These are phyloP conservation scores for Leccinum incarnatum DNA, from an alignment of 768 basidiomycete species.

Conservation along the genomic window DNA sequence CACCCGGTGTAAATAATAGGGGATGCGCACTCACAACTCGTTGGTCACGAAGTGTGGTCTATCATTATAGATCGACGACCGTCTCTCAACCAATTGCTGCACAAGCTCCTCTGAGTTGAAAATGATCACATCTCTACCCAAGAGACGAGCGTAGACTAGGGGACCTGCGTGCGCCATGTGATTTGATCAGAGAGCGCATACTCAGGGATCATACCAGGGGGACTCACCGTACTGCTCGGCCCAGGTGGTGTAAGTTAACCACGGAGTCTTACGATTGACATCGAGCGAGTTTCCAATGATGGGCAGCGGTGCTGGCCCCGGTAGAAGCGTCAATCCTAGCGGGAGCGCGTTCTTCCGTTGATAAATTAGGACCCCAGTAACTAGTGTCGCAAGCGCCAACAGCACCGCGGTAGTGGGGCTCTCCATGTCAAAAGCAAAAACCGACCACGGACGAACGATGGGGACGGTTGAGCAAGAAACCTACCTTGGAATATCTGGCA, in stretches of 20 bases:
- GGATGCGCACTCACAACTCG: constrained; percentile 7
- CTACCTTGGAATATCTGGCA: not conserved
- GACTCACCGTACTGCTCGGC: constrained; percentile 9
- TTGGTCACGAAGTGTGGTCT: constrained; percentile 7
- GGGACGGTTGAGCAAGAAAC: not conserved
- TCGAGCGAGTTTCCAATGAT: constrained; percentile 12
- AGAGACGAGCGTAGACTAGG: constrained; percentile 1
- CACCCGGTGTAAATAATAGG: not conserved
- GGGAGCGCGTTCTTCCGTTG: not conserved
- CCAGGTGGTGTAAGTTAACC: constrained; percentile 16
- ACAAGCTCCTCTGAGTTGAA: constrained; percentile 13
- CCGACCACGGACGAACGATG: not conserved
- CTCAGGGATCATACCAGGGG: not conserved
- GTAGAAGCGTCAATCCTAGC: constrained; percentile 3
- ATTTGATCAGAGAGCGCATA: not conserved
- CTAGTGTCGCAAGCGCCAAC: not conserved
- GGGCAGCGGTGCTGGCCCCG: constrained; percentile 13
- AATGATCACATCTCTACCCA: constrained; percentile 7
- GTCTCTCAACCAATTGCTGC: constrained; percentile 12
- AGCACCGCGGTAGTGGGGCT: not conserved
- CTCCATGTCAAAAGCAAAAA: not conserved
- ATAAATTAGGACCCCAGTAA: not conserved
- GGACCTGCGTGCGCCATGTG: not conserved
- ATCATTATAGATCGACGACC: constrained; percentile 18
- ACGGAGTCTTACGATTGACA: not conserved